phyloP scores from a whole-genome alignment of 2,329 filamentous ascomycete genomes.

The Ceratocystis albifundus region DNA sequence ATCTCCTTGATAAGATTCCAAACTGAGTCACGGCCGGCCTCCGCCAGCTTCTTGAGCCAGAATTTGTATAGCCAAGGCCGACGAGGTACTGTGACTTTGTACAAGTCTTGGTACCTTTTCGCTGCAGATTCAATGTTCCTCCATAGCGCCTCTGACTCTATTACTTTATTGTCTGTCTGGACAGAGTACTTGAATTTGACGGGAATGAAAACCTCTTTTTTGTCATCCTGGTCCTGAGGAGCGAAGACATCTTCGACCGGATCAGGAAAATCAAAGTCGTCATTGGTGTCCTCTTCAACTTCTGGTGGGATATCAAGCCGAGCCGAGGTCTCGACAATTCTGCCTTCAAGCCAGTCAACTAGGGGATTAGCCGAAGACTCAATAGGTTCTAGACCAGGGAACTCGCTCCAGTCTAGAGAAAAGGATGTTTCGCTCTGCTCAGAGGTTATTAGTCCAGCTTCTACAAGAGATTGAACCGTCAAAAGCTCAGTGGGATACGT shows the following conservation, averaged over 20 bases:
- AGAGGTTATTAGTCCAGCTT: constrained; percentile 32
- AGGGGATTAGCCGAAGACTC: constrained; percentile 3
- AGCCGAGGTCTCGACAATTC: neutral
- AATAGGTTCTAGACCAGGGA: neutral
- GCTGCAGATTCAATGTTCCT: constrained; percentile 23
- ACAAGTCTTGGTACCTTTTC: constrained; percentile 40
- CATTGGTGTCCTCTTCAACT: neutral
- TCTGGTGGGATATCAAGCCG: constrained; percentile 5
- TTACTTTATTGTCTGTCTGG: constrained; percentile 3
- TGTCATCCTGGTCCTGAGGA: constrained; percentile 31
- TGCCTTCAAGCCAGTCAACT: constrained; percentile 12
- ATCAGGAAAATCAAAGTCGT: constrained; percentile 16
- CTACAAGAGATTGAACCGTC: constrained; percentile 33
- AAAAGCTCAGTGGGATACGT: neutral
- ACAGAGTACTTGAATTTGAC: constrained; percentile 18
- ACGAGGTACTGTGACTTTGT: constrained; percentile 41
- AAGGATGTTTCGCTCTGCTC: neutral
- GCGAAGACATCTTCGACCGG: neutral
- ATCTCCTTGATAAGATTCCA: constrained; percentile 41
- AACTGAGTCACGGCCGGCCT: constrained; percentile 37
- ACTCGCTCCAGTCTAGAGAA: constrained; percentile 9
- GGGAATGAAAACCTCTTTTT: constrained; percentile 43
- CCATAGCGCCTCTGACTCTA: constrained; percentile 12
- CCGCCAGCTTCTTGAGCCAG: constrained; percentile 47
- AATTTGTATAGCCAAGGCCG: constrained; percentile 57